These are phyloP conservation scores for Clonostachys rosea DNA, from an alignment of 2,329 filamentous ascomycete genomes.

Conservation along the genomic window DNA sequence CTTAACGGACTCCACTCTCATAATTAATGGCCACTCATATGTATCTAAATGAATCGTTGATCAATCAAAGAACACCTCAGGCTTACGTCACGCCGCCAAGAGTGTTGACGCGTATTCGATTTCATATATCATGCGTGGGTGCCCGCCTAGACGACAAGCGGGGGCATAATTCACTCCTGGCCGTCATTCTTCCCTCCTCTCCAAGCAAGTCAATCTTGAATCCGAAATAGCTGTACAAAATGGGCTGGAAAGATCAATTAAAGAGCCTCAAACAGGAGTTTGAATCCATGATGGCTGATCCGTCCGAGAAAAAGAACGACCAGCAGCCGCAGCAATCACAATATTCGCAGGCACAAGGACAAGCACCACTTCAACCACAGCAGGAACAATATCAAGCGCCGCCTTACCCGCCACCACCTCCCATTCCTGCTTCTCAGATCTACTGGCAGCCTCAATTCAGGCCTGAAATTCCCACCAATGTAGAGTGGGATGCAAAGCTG, in stretches of 20 bases:
- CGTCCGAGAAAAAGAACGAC: constrained; percentile 8
- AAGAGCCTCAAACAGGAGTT: constrained; percentile 31
- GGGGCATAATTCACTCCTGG: too few relatives aligned
- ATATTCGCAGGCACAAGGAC: constrained; percentile 6
- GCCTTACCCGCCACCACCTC: constrained; percentile 6
- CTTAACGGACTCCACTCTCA: too few relatives aligned
- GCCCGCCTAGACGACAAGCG: too few relatives aligned
- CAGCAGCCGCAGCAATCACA: constrained; percentile 12
- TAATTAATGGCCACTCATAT: too few relatives aligned
- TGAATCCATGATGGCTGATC: constrained; percentile 23
- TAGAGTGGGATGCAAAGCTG: constrained; percentile 48
- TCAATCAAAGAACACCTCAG: too few relatives aligned
- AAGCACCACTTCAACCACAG: constrained; percentile 5
- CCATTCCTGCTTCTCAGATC: constrained; percentile 9
- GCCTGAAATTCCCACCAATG: constrained; percentile 35
- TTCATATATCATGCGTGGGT: too few relatives aligned
- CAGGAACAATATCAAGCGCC: too few relatives aligned
- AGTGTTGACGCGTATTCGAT: too few relatives aligned
- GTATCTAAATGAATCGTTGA: too few relatives aligned
- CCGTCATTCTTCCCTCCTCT: too few relatives aligned
- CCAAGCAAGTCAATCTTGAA: too few relatives aligned
- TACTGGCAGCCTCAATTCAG: constrained; percentile 52
- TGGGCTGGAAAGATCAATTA: constrained; percentile 30
- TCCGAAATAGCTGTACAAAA: constrained; percentile 4
- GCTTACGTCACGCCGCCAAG: too few relatives aligned